Evolutionary conservation across 352 stramenopile genomes (phyloP), one percentile per base, ranked within the genome.

Genomic region (Globisporangium echinulatum): DNA sequence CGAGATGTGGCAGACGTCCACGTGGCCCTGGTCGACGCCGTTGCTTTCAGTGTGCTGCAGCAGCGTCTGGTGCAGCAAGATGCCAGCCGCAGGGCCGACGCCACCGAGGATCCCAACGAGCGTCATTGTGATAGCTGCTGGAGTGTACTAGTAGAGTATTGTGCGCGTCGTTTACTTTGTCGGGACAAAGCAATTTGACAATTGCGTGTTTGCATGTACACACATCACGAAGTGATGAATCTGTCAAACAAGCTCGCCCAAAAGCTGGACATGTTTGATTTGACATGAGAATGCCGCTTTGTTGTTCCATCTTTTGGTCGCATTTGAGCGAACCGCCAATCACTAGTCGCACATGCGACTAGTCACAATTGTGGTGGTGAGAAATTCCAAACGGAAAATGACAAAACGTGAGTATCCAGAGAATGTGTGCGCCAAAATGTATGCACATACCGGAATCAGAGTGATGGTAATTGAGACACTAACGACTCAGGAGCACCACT

Each of bases 21-120:
- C 58, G 58, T 85, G 75, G 38, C 75, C 75, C 44, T 82, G 68
- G 56, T 85, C 75, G 6, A 75, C n/a, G 19, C 75, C 75, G 13
- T 66, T 47, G 61, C 68, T 85, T 15, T 70, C 64, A 1, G 75
- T 85, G 48, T 82, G 68, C 57, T 75, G 64, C 33, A 85, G 59
- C 39, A 85, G 75, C 36, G 66, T 70, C 57, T 85, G 75, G 58
- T 85, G 75, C n/a, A 85, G 55, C 55, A 85, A 54, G 13, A 85
- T 69, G 15, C 75, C 75, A 7, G 75, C 75, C 5, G 75, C 75
- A 0, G 75, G 75, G 2, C 75, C 75, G 9, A 76, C 68, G 51
- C 75, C 75, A n/a, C 75, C 75, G 43, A 68, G 64, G 56, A 85
- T 80, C 40, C 75, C 75, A 36, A 85, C 72, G 65, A 78, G 71